Evolutionary conservation across 2,329 filamentous ascomycete species (phyloP).

Genomic region (Davidsoniella virescens): DNA sequence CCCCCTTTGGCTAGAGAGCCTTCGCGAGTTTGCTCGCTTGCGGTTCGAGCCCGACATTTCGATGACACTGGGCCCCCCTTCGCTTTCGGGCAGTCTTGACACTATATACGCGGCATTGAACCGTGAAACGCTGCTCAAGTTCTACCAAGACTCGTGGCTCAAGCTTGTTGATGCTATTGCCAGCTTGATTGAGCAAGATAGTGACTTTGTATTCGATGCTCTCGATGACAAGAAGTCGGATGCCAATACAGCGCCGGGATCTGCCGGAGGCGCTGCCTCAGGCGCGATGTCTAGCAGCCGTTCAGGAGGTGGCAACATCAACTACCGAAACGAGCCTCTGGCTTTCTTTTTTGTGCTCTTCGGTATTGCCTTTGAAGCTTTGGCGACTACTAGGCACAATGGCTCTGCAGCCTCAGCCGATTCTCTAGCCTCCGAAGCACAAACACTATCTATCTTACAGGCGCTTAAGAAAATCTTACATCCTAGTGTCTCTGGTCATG

Average conservation of each 20-base stretch:
- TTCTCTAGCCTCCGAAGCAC: conserved; percentile 52
- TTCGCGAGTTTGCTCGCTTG: conserved; percentile 83
- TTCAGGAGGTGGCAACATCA: conserved; percentile 51
- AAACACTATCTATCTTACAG: conserved; percentile 74
- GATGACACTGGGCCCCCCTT: conserved; percentile 67
- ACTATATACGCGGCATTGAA: conserved; percentile 92
- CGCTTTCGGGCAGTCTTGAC: conserved; percentile 71
- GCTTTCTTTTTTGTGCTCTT: conserved; percentile 99
- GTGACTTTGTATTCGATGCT: conserved; percentile 92
- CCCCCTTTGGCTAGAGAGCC: conserved; percentile 81
- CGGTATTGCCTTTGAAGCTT: conserved; percentile 86
- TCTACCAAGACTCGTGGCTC: conserved; percentile 95
- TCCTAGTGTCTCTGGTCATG: conserved; percentile 86
- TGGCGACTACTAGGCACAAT: conserved; percentile 48
- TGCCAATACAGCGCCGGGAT: conserved; percentile 28
- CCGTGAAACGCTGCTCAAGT: conserved; percentile 78
- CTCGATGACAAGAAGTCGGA: conserved; percentile 65
- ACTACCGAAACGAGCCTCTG: conserved; percentile 93
- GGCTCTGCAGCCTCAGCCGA: conserved; percentile 31
- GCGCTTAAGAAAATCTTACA: conserved; percentile 90
- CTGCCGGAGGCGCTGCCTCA: background rate
- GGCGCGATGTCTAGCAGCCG: background rate
- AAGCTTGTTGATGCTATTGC: conserved; percentile 95
- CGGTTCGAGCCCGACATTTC: conserved; percentile 96
- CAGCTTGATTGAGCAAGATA: conserved; percentile 92